Evolutionary conservation across 2,329 filamentous ascomycete species (phyloP), one percentile per base, ranked within the genome.

Genomic region (Fusarium haematococcum): DNA sequence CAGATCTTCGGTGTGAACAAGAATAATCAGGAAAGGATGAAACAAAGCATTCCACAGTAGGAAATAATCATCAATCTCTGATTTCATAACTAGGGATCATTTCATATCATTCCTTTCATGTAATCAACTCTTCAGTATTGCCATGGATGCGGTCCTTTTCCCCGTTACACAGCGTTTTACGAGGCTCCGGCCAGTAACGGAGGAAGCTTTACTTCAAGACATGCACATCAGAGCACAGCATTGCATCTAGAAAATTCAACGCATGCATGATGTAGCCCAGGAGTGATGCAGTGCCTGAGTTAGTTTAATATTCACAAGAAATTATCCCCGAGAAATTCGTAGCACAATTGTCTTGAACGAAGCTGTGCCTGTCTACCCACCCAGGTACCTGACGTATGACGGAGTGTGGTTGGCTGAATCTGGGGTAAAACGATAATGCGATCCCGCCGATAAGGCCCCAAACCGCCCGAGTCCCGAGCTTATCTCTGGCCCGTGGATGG

Each of bases 371-470:
- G 14, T 25, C 14, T 25, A 9, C 2, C 14, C 8, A 16, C 3
- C 14, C 14, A 48, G 43, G 43, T 48, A 48, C 43, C 23, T 18
- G 14, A 48, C 20, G 23, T 27, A 48, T 48, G 43, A 48, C 43
- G 43, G 23, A 48, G 23, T 16, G 43, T 58, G 48, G 33, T 43
- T 43, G 30, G 59, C 65, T 45, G 41, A 75, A 75, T 67, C 69
- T n/a, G 70, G 74, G 78, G 75, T 73, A 76, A 79, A 80, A 76
- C 64, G 77, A 80, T 79, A 80, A 78, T 79, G 78, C 78, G 78
- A 78, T 77, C 75, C 79, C 77, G 77, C 75, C 67, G 77, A 79
- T 79, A 78, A 79, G 74, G 27, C 48, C 11, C 66, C 64, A 50
- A 70, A 43, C 67, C 62, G 33, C 54, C 61, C 67, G 45, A 74